A percentile compares a stretch with the other conserved stretches of the same genome.
These are phyloP conservation scores for Danielia reshetovae DNA, from an alignment of 805 yeast species.

Conservation along the genomic window DNA sequence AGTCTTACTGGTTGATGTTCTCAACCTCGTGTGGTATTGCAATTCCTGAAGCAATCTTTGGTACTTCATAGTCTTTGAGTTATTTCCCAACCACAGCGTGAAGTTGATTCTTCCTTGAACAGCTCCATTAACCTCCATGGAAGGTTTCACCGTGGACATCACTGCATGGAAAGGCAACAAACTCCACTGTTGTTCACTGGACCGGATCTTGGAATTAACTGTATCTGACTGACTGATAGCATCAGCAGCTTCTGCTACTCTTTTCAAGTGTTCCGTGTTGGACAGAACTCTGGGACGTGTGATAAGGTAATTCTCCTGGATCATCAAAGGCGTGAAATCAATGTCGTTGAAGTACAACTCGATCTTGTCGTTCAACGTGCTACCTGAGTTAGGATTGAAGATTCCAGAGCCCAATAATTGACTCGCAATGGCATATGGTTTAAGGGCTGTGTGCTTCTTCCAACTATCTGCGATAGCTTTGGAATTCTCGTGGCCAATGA, in stretches of 20 bases:
- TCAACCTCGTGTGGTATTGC: slow-evolving; percentile 80
- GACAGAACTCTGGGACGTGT: slow-evolving; percentile 54
- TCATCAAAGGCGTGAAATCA: slow-evolving; percentile 92
- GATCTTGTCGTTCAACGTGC: slow-evolving; percentile 72
- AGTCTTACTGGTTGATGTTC: slow-evolving; percentile 69
- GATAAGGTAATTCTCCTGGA: slow-evolving; percentile 84
- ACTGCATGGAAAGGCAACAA: slow-evolving; percentile 88
- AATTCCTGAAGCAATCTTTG: slow-evolving; percentile 77
- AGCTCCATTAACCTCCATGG: slow-evolving; percentile 69
- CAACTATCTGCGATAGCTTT: slow-evolving; percentile 61
- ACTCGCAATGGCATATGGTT: slow-evolving; percentile 87
- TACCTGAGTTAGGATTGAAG: slow-evolving; percentile 49
- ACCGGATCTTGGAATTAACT: slow-evolving; percentile 77
- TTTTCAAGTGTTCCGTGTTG: slow-evolving; percentile 51
- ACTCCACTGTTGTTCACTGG: slow-evolving; percentile 93
- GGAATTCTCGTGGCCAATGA: slow-evolving; percentile 61
- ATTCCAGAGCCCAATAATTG: slow-evolving; percentile 57
- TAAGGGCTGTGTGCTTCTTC: slow-evolving; percentile 86
- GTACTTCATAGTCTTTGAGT: slow-evolving; percentile 77
- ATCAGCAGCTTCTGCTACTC: slow-evolving; percentile 77
- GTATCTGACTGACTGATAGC: slow-evolving; percentile 81
- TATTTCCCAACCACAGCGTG: slow-evolving; percentile 86
- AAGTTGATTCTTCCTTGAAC: slow-evolving; percentile 69
- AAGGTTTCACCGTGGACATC: slow-evolving; percentile 79
- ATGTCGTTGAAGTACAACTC: slow-evolving; percentile 91